Base-by-base conservation (phyloP, 768 basidiomycete species). In the Stropharia rugosoannulata region DNA sequence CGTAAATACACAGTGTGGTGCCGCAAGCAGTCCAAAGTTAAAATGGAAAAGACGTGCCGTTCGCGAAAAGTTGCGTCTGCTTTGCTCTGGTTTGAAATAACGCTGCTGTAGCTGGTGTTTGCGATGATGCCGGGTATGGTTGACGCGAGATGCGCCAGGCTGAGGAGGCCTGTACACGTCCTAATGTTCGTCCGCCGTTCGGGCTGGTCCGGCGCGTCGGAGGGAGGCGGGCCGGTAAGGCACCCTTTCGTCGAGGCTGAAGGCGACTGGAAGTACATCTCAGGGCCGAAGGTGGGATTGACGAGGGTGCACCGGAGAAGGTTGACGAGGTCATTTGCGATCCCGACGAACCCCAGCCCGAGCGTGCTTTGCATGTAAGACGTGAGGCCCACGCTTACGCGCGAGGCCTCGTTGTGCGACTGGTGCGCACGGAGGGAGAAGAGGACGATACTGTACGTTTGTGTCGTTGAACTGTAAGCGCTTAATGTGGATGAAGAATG, bases 241-340 rank as follows among this genome's bases (percentile, higher is more conserved):
- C 62, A 63, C 12, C 52, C 64, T 56, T 71, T 70, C 38, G 60
- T 65, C 12, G 25, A 36, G 16, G 64, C 68, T 13, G 66, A 65
- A 15, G 66, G 64, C 4, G 68, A 64, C 37, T 73, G 66, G 1
- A 58, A 59, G 39, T 58, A 73, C 51, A 42, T 69, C 36, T 69
- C 66, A 8, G 66, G 62, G 6, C 72, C 70, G 58, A 65, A 74
- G 0, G 75, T 75, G 6, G 77, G 66, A 56, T 77, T 77, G 36
- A 78, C 66, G 19, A 77, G 63, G 27, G 74, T 49, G 58, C 73
- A 75, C 25, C 72, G 68, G 15, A 76, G 49, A 25, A 76, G 61
- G 46, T 64, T 65, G 36, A 73, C 67, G 13, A 75, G 63, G 53
- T 76, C 74, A 50, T 66, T 64, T 6, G 70, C 66, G 38, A 74